Base-by-base conservation (phyloP, 2,329 filamentous ascomycete genomes). In the Periconia macrospinosa region DNA sequence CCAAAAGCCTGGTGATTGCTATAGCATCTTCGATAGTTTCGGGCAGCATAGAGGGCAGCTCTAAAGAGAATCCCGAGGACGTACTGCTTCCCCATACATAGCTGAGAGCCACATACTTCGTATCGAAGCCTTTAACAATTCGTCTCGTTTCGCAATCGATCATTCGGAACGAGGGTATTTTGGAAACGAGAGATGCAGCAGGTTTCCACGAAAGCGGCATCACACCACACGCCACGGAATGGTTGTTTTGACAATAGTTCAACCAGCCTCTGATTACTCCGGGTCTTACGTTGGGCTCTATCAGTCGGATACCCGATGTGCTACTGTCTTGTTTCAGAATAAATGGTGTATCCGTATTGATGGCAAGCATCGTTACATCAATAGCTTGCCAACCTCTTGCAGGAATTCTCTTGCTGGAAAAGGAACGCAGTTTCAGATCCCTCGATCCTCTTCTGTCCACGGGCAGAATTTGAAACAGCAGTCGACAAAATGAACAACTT, bases 51-150 rank as follows among this genome's bases (percentile, higher is more conserved):
- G 18, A 19, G 11, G 41, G 23, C 11, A 18, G 23, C 40, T 17
- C 17, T 15, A 3, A 6, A 5, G 15, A 13, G 7, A 19, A 35
- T 23, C 23, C 17, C 3, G 13, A 17, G 9, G 14, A 27, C 23
- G 23, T 27, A 11, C 11, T 17, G 18, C 19, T 20, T 6, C 54
- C 54, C 54, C 54, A 56, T 2, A 50, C 42, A 33, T 56, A 56
- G 19, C 45, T 49, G 10, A 56, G 47, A 2, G 50, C 43, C 2
- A 54, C n/a, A 30, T 53, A 56, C 3, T 19, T 11, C 3, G 17
- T 15, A 2, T 23, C n/a, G 8, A 14, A n/a, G 8, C 23, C 43
- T 14, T n/a, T 15, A 2, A 49, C 27, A 2, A 55, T 17, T 6
- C 9, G 3, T 17, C 18, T 14, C 1, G 45, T 45, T 18, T 27